A percentile compares a stretch with the other conserved stretches of the same genome.
Evolutionary conservation across 2,329 filamentous ascomycete genomes (phyloP).

Genomic region (Pezicula radicicola): DNA sequence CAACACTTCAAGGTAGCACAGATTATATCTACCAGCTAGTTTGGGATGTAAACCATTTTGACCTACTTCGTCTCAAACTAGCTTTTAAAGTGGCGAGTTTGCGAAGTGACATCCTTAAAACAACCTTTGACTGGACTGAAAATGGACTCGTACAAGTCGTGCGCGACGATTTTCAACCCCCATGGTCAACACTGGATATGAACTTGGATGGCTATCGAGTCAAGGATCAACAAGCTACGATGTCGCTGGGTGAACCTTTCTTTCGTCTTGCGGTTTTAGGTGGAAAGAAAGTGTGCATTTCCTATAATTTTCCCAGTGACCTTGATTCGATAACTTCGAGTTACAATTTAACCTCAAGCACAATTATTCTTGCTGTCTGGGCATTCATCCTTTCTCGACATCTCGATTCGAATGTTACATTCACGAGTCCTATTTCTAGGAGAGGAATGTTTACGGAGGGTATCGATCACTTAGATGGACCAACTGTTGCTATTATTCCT

Average conservation of each 20-base stretch:
- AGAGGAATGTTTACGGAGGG: conserved; percentile 1
- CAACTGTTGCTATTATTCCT: conserved; percentile 2
- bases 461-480: conserved; percentile 1
- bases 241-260: neutral
- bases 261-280: neutral
- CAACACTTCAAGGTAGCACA: conserved; percentile 25
- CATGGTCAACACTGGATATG: neutral
- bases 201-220: neutral
- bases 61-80: neutral
- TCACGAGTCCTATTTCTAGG: neutral
- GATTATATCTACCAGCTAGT: conserved; percentile 28
- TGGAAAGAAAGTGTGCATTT: neutral
- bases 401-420: conserved; percentile 1
- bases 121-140: neutral
- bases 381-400: neutral
- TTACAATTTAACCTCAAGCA: neutral
- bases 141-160: neutral
- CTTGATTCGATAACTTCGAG: neutral
- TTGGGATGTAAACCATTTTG: neutral
- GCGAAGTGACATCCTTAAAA: neutral
- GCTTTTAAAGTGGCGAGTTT: neutral
- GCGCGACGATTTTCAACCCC: neutral
- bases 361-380: neutral
- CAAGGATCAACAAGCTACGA: neutral
- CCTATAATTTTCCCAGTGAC: neutral